Evolutionary conservation across 495 filamentous ascomycete genomes (phyloP), one percentile per base, ranked within the genome.

Genomic region (Aspergillus conjunctus): DNA sequence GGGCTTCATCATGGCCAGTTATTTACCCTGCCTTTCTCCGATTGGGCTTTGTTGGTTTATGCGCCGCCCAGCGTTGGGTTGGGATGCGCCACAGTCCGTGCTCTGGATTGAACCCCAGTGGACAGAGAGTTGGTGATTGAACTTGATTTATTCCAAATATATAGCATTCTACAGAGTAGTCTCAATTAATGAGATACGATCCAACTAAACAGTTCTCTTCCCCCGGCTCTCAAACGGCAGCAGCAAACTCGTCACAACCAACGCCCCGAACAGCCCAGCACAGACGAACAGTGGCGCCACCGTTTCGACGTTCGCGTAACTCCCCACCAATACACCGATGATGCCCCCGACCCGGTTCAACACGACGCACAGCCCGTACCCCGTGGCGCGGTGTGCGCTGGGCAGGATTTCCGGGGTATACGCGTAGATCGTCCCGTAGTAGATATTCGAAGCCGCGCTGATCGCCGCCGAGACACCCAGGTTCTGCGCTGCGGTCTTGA

Each of bases 341-440:
- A 73, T 76, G 7, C 75, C 76, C 39, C 71, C 71, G 21, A 79
- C 46, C 4, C 76, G 67, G 56, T 77, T 77, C 4, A 77, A 45
- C 3, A 73, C 69, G 11, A 79, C 73, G 9, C 69, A 73, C n/a
- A 78, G 63, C 20, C 72, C 74, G 60, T 78, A 74, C 14, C 77
- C 75, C 7, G 75, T 79, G 11, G 73, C 76, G 20, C 77, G 70
- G 59, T 80, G 77, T 8, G 77, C 76, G 43, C 62, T 66, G 5
- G 77, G 77, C 15, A 79, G 51, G 22, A 80, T 73, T 48, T 80
- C 77, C 4, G 77, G 74, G 0, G 77, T 80, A 55, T 79, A 80
- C 9, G 77, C 77, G 54, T 80, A 80, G 0, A 79, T 71, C 2
- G 76, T 78, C 10, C 72, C 75, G 50, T 81, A 81, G 66, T 78